Percentiles rank a stretch among this genome's conserved stretches.
phyloP scores from a whole-genome alignment of 164 flowering plant genomes.

The Brasenia schreberi region DNA sequence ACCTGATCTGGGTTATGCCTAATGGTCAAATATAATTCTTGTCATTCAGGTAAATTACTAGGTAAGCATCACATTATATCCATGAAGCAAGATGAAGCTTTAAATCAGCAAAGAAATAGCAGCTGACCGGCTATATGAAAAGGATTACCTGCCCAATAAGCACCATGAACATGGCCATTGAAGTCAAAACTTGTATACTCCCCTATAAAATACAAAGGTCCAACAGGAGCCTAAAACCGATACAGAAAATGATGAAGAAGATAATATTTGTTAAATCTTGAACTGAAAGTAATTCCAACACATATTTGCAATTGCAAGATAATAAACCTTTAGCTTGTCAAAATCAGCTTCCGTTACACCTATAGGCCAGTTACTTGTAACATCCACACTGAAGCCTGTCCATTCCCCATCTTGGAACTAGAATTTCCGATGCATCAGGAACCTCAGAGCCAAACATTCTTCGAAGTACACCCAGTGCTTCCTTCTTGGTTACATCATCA shows the following conservation, averaged over 20 bases:
- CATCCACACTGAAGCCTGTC: neutral
- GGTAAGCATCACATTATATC: neutral
- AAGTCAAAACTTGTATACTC: neutral
- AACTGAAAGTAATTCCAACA: neutral
- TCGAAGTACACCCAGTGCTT: neutral
- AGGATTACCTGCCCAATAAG: neutral
- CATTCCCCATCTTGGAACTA: slow-evolving; percentile 1
- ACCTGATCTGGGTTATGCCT: neutral
- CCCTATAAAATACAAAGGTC: neutral
- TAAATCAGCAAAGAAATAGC: neutral
- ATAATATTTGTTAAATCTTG: neutral
- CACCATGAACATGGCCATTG: slow-evolving; percentile 3
- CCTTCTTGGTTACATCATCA: neutral
- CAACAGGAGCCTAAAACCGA: slow-evolving; percentile 1
- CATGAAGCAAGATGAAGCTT: neutral
- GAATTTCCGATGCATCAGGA: slow-evolving; percentile 2
- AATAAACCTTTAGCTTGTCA: neutral
- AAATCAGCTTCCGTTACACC: slow-evolving; percentile 1
- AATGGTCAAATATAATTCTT: neutral
- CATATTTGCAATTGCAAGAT: neutral
- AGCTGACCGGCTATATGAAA: neutral
- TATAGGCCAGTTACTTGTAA: slow-evolving; percentile 2
- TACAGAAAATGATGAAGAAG: no score
- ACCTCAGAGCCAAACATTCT: neutral
- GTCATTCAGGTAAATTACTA: neutral